Percentiles rank a stretch among this genome's conserved stretches.
Conservation (phyloP, 306 rosid genomes). For the Dalbergia cultrata region DNA sequence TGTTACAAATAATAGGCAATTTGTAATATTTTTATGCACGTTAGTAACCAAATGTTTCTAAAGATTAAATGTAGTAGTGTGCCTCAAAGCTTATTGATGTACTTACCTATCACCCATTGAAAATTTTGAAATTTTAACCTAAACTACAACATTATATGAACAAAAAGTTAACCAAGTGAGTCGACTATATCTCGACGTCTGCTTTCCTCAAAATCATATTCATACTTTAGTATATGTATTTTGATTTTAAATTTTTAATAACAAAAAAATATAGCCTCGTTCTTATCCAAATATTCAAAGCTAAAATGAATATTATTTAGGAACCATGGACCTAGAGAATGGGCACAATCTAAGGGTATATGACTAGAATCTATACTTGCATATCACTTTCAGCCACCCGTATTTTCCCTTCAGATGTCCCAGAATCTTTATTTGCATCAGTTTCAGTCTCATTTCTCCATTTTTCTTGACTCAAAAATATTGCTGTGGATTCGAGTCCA, state of each 20-base stretch:
- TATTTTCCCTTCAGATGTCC: not conserved
- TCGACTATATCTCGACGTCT: too few species aligned
- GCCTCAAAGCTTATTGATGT: too few species aligned
- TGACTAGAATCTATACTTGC: not conserved
- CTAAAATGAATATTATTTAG: not conserved
- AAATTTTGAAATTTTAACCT: too few species aligned
- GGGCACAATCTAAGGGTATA: not conserved
- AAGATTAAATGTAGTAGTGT: too few species aligned
- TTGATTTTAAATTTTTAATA: not conserved
- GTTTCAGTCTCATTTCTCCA: not conserved
- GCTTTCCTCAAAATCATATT: too few species aligned
- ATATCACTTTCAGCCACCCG: conserved; percentile 7
- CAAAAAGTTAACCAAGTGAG: too few species aligned
- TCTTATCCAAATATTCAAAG: not conserved
- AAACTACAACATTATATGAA: too few species aligned
- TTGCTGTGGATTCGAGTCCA: not conserved
- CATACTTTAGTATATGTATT: not conserved
- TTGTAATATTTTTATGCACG: too few species aligned
- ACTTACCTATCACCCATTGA: too few species aligned
- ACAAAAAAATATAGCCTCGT: not conserved
- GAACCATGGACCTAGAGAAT: not conserved
- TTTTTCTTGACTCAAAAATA: not conserved
- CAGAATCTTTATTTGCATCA: not conserved
- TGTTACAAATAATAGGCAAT: too few species aligned
- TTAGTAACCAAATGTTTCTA: too few species aligned